Conservation (phyloP, 345 rosid species). For the Streptanthus diversifolius region DNA sequence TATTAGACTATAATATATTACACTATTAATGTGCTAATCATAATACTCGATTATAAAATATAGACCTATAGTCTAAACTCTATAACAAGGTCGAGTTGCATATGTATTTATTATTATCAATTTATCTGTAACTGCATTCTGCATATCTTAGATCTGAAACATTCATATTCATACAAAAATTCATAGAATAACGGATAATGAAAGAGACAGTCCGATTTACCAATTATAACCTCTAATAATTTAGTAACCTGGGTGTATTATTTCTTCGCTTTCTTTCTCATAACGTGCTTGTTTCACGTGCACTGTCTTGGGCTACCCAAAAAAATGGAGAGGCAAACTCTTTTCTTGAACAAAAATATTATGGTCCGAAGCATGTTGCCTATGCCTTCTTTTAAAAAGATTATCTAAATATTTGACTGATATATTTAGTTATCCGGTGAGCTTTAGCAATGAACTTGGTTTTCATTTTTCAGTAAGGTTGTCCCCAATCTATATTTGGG, state of each 20-base stretch:
- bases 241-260: constrained; percentile 8
- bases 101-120: not conserved
- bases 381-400: not conserved
- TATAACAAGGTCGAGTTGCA: not conserved
- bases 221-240: constrained; percentile 9
- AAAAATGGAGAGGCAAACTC: constrained; percentile 7
- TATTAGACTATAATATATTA: no score
- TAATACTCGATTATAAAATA: not conserved
- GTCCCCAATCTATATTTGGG: no score
- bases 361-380: constrained; percentile 9
- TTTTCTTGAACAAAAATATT: not conserved
- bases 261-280: not conserved
- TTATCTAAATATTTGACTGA: no score
- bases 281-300: constrained; percentile 37
- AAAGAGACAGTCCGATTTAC: constrained; percentile 19
- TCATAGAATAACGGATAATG: constrained; percentile 18
- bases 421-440: no score
- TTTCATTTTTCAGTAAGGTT: no score
- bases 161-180: not conserved
- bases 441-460: no score
- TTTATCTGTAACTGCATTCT: not conserved
- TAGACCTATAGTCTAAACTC: not conserved
- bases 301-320: constrained; percentile 11
- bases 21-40: no score
- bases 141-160: not conserved